Percentiles rank a stretch among this genome's conserved stretches.
phyloP scores from a whole-genome alignment of 768 basidiomycete genomes.

The Zangia roseola region DNA sequence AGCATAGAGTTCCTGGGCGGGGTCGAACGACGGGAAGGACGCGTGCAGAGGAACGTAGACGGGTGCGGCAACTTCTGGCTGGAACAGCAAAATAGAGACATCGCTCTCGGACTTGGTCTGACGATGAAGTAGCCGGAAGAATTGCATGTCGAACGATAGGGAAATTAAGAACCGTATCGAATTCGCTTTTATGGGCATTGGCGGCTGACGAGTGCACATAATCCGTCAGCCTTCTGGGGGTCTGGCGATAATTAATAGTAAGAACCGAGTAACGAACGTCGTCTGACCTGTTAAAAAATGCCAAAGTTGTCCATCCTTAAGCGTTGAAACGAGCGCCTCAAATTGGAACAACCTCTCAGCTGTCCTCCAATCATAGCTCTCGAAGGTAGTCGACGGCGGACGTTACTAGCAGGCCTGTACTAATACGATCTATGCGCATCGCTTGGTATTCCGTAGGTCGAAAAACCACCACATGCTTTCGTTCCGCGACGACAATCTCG shows the following conservation, averaged over 20 bases:
- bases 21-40: slow-evolving; percentile 27
- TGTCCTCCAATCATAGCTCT: no score
- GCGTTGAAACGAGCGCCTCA: no score
- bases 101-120: slow-evolving; percentile 46
- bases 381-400: no score
- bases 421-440: no score
- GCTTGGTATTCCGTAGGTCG: no score
- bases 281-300: neutral
- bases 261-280: neutral
- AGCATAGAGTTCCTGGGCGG: slow-evolving; percentile 20
- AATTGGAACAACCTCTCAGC: no score
- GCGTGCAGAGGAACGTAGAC: slow-evolving; percentile 23
- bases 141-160: slow-evolving; percentile 35
- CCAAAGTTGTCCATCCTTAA: no score
- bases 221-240: slow-evolving; percentile 12
- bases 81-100: slow-evolving; percentile 25
- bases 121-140: slow-evolving; percentile 49
- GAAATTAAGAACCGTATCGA: neutral
- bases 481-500: no score
- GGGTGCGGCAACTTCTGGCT: slow-evolving; percentile 11
- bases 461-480: no score
- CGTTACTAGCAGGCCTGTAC: no score
- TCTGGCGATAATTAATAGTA: no score
- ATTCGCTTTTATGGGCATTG: slow-evolving; percentile 15
- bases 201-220: slow-evolving; percentile 19